phyloP scores from a whole-genome alignment of 495 filamentous ascomycete species.

The Penicillium bialowiezense region DNA sequence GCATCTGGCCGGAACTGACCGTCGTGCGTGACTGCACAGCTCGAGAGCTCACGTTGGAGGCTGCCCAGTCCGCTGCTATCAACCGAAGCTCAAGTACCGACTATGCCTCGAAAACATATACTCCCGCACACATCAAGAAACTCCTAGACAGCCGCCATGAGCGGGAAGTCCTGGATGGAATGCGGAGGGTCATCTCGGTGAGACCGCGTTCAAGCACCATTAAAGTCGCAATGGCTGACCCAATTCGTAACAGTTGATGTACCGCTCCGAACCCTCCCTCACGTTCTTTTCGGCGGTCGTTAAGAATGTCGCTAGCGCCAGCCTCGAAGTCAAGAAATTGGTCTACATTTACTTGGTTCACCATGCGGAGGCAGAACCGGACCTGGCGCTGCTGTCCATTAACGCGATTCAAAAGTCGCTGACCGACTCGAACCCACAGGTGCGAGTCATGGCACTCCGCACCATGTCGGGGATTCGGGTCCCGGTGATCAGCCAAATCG shows the following conservation, averaged over 20 bases:
- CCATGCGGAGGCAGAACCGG: conserved; percentile 92
- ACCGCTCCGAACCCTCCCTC: conserved; percentile 75
- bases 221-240: conserved; percentile 18
- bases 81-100: conserved; percentile 39
- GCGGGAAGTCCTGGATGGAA: conserved; percentile 85
- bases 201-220: conserved; percentile 16
- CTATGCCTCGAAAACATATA: conserved; percentile 44
- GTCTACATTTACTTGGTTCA: conserved; percentile 97
- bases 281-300: conserved; percentile 91
- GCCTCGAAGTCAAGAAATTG: conserved; percentile 91
- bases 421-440: conserved; percentile 84
- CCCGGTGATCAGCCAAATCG: conserved; percentile 97
- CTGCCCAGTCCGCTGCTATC: conserved; percentile 73
- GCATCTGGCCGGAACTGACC: conserved; percentile 18
- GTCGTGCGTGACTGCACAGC: conserved; percentile 50
- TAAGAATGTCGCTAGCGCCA: conserved; percentile 91
- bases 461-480: conserved; percentile 96
- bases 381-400: conserved; percentile 92
- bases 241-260: conserved; percentile 71
- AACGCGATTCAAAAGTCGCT: conserved; percentile 98
- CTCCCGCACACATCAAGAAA: conserved; percentile 76
- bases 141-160: conserved; percentile 93
- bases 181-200: conserved; percentile 88
- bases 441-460: conserved; percentile 84
- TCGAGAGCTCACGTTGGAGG: conserved; percentile 94